Conservation (phyloP, 495 filamentous ascomycete species). For the Neurospora sublineolata region DNA sequence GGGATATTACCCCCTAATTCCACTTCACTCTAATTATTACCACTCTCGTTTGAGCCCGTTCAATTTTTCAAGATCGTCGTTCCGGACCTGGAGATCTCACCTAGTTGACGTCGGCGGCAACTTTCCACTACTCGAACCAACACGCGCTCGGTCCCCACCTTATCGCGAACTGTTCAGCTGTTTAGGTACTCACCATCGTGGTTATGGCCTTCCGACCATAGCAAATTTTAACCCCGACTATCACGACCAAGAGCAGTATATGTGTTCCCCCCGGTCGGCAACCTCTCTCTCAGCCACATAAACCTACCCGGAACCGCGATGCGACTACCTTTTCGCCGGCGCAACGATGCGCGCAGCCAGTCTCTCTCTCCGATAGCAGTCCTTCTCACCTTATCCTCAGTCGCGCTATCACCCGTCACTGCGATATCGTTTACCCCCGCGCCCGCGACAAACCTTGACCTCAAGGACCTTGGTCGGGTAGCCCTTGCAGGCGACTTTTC, state of each 20-base stretch:
- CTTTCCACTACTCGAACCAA: not conserved
- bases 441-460: conserved; percentile 67
- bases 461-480: conserved; percentile 69
- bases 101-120: conserved; percentile 1
- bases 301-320: conserved; percentile 19
- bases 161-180: not conserved
- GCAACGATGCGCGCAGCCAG: conserved; percentile 24
- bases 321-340: conserved; percentile 26
- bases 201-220: conserved; percentile 14
- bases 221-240: conserved; percentile 9
- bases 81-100: not conserved
- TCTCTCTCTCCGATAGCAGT: conserved; percentile 13
- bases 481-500: conserved; percentile 85
- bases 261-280: conserved; percentile 11
- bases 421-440: conserved; percentile 63
- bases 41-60: not conserved
- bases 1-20: not conserved
- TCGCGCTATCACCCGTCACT: conserved; percentile 32
- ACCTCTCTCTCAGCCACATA: not conserved
- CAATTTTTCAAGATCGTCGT: not conserved
- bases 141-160: not conserved
- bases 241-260: conserved; percentile 9
- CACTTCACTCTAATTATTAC: not conserved
- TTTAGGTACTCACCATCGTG: not conserved
- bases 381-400: conserved; percentile 28